Evolutionary conservation across 164 flowering plant genomes (phyloP), one percentile per base, ranked within the genome.

Genomic region (Platanus orientalis): DNA sequence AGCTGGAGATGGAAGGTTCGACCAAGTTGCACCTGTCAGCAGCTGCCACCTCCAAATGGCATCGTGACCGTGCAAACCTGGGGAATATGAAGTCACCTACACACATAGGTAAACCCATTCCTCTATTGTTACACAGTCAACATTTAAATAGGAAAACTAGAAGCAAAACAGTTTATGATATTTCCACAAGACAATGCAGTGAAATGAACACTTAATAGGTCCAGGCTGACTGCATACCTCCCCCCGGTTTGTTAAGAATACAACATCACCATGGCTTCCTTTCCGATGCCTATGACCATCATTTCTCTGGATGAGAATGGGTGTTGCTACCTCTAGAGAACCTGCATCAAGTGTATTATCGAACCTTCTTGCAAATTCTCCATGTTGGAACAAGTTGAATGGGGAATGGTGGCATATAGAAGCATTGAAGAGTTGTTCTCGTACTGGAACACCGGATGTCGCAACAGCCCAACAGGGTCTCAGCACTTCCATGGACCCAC

Each of bases 391-490:
- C 30, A 90, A 70, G 78, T 88, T 88, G 64, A 89, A 90, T 29
- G 77, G 94, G 58, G 88, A 70, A 72, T 81, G 86, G 48, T 84
- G 96, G 61, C 99, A 88, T 44, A 95, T 89, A 28, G 97, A 89
- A 51, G 87, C 99, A 83, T 95, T 95, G 63, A 95, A 92, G 42
- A 92, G 97, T 65, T 90, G 96, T 61, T 95, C 98, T 40, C 97
- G 80, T 16, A 90, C 92, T 45, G 98, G 97, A 12, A 95, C 98
- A 51, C 99, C 99, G 47, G 96, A 92, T 34, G 97, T 90, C 61
- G 99, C 97, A 55, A 90, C 80, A 48, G 99, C 99, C 98, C 97
- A 95, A 73, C 99, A 95, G 25, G 99, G 98, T 30, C 81, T 79
- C 34, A 95, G 78, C 50, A 95, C 94, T 68, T 95, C 99, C 96